Conservation (phyloP, 371 early-diverging fungal genomes). For the Blastocladiella emersonii region DNA sequence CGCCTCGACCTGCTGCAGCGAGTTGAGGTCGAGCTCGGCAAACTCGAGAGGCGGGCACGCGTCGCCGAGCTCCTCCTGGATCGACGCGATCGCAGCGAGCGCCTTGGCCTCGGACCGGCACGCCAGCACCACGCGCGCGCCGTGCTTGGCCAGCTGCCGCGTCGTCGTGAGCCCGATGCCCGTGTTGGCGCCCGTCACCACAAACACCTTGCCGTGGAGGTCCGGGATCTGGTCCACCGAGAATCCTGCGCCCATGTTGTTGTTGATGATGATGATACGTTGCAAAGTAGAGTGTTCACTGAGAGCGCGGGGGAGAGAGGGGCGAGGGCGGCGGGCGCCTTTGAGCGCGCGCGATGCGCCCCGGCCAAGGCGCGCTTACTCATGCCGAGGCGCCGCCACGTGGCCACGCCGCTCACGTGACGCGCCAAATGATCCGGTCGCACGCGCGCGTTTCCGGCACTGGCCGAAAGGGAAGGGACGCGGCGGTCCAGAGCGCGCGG, state of each 20-base stretch:
- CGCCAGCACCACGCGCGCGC: constrained; percentile 23
- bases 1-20: constrained; percentile 15
- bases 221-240: constrained; percentile 1
- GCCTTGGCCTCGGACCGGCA: constrained; percentile 21
- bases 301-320: no score
- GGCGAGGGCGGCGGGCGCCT: no score
- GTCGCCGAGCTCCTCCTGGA: constrained; percentile 13
- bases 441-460: no score
- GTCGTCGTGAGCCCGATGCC: constrained; percentile 35
- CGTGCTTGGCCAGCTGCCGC: constrained; percentile 23
- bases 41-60: constrained; percentile 19
- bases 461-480: no score
- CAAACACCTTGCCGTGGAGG: constrained; percentile 1
- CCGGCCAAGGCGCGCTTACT: no score
- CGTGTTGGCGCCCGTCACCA: constrained; percentile 35
- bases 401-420: no score
- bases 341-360: no score
- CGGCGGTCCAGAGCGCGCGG: no score
- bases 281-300: no score
- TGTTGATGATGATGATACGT: background rate
- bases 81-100: background rate
- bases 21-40: constrained; percentile 21
- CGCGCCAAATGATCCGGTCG: no score
- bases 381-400: no score
- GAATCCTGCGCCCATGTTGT: constrained; percentile 3